Base-by-base conservation (phyloP, 495 filamentous ascomycete genomes). In the Cetradonia linearis region DNA sequence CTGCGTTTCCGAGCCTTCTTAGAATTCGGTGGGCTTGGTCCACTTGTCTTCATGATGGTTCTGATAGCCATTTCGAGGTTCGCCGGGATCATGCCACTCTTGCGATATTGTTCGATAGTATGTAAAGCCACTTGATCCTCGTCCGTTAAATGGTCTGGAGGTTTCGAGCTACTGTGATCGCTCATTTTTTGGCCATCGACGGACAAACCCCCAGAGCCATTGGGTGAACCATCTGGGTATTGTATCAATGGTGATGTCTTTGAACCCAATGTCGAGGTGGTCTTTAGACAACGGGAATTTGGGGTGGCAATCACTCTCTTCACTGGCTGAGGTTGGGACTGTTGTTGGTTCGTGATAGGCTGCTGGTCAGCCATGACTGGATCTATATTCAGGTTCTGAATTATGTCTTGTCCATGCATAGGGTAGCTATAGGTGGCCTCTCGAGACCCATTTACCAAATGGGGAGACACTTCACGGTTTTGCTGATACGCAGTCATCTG, bases 101-200 rank as follows among this genome's bases (percentile, higher is more conserved):
- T 46, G 40, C 30, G 31, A 33, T 57, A 18, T 28, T 42, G 44
- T 16, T 57, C 46, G 9, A 53, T 20, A 23, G 61, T 56, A 47
- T 46, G 27, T 30, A 53, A 64, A 64, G 54, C 34, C 36, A 64
- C 30, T 31, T 44, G 56, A 31, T 48, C 33, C 20, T 61, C 58
- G 9, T 60, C 40, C 30, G 54, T 30, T 59, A 38, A 16, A 9
- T 50, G 25, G 14, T 9, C 47, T 38, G 23, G 6, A 53, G 36
- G 37, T 27, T 27, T 37, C 23, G 34, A 37, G 48, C 27, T 40
- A 42, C 46, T 33, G 58, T 31, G 36, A 31, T 53, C 30, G 36
- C n/a, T 40, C 37, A 27, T 31, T 4, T 5, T 23, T 25, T 28
- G 44, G 20, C n/a, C 34, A 42, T 44, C 23, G 18, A 38, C 5